phyloP scores from a whole-genome alignment of 2,329 filamentous ascomycete genomes.

The Ceratocystis smalleyi region DNA sequence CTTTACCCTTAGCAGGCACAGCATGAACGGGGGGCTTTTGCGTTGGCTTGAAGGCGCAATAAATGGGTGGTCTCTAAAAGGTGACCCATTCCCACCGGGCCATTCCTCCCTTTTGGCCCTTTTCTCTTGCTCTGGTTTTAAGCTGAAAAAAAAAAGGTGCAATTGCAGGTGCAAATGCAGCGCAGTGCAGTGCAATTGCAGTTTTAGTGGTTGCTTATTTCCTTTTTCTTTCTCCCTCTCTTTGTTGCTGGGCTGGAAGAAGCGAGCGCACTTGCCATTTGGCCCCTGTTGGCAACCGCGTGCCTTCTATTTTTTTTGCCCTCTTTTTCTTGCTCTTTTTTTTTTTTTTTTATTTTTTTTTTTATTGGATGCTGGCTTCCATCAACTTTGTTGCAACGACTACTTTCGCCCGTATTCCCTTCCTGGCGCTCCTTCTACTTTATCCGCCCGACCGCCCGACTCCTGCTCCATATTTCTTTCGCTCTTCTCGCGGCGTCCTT shows the following conservation, averaged over 20 bases:
- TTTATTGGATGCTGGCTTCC: background rate
- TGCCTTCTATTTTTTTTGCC: conserved; percentile 1
- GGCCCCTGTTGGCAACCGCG: background rate
- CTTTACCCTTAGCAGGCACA: background rate
- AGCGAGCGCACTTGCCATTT: background rate
- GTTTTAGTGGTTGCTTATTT: background rate
- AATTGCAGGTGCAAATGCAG: too few species aligned
- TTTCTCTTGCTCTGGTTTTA: background rate
- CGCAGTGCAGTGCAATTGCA: background rate
- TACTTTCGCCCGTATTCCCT: conserved; percentile 8
- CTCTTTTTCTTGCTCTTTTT: conserved; percentile 1
- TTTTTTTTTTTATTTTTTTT: background rate
- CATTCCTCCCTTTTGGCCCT: background rate
- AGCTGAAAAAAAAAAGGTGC: background rate
- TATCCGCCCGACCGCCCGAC: background rate
- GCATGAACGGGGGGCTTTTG: background rate
- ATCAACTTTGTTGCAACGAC: conserved; percentile 1
- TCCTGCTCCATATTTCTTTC: too few species aligned
- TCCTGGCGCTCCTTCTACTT: conserved; percentile 5
- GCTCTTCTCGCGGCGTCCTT: too few species aligned
- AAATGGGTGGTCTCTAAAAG: background rate
- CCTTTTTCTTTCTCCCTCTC: background rate
- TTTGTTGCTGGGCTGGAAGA: too few species aligned
- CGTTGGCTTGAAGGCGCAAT: background rate
- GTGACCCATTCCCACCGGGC: background rate